Conservation (phyloP, 139 green algal species). For the Gonium pectorale region DNA sequence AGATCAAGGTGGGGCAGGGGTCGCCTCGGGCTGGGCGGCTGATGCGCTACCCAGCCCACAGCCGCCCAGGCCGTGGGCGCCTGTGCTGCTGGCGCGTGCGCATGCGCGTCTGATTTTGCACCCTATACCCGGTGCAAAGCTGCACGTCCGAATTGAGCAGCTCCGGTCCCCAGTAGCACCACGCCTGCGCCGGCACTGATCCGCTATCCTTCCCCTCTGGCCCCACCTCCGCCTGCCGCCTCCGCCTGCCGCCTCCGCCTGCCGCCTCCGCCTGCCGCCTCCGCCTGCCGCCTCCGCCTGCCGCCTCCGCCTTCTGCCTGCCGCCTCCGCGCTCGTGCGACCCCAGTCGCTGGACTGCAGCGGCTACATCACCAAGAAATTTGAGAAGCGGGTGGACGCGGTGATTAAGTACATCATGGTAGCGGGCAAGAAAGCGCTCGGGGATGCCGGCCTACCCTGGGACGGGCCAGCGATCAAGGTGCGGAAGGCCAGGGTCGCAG, state of each 20-base stretch:
- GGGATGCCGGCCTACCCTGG: conserved; percentile 74
- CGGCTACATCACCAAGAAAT: conserved; percentile 92
- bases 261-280: neutral
- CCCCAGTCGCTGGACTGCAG: conserved; percentile 82
- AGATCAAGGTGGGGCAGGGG: conserved; percentile 83
- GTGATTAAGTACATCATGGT: conserved; percentile 91
- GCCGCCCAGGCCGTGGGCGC: too few species aligned
- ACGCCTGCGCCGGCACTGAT: too few species aligned
- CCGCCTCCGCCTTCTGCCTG: neutral
- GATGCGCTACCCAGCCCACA: too few species aligned
- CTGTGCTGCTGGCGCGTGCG: too few species aligned
- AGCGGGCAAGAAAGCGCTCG: conserved; percentile 88
- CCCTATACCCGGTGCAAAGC: too few species aligned
- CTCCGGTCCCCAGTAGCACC: too few species aligned
- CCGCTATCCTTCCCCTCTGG: too few species aligned
- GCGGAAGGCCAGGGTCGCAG: neutral
- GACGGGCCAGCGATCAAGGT: conserved; percentile 64
- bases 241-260: too few species aligned
- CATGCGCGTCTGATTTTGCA: too few species aligned
- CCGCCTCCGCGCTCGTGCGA: neutral
- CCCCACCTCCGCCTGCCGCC: too few species aligned
- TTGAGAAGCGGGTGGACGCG: conserved; percentile 93
- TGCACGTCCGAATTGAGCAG: too few species aligned
- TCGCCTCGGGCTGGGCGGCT: neutral
- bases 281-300: neutral